Evolutionary conservation across 257 asterid genomes (phyloP).

Genomic region (Przewalskia tangutica): DNA sequence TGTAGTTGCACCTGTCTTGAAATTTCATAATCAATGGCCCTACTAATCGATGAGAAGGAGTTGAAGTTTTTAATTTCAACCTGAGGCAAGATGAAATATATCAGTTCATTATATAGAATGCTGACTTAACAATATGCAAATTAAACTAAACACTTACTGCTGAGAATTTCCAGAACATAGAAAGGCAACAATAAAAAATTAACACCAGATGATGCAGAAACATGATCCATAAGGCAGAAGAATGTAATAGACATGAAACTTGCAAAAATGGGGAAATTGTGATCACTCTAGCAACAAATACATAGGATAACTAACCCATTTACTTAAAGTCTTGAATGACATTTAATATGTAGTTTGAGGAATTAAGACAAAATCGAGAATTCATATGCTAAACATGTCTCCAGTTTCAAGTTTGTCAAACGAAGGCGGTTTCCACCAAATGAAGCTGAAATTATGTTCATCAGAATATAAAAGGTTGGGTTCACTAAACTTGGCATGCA

Average conservation of each 20-base stretch:
- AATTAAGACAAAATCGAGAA: neutral
- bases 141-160: neutral
- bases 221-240: too few species aligned
- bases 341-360: neutral
- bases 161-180: too few species aligned
- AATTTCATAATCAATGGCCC: slow-evolving; percentile 94
- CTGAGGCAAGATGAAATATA: slow-evolving; percentile 28
- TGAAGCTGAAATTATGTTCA: neutral
- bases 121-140: neutral
- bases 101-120: neutral
- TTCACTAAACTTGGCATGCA: neutral
- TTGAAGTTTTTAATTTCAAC: slow-evolving; percentile 94
- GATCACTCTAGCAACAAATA: neutral
- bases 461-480: neutral
- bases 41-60: slow-evolving; percentile 84
- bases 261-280: neutral
- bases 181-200: too few species aligned
- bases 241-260: neutral
- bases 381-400: neutral
- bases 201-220: too few species aligned
- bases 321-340: neutral
- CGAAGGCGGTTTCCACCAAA: neutral
- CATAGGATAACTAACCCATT: neutral
- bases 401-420: neutral
- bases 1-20: slow-evolving; percentile 77